Conservation (phyloP, 2,329 filamentous ascomycete genomes). For the Ascochyta lentis region DNA sequence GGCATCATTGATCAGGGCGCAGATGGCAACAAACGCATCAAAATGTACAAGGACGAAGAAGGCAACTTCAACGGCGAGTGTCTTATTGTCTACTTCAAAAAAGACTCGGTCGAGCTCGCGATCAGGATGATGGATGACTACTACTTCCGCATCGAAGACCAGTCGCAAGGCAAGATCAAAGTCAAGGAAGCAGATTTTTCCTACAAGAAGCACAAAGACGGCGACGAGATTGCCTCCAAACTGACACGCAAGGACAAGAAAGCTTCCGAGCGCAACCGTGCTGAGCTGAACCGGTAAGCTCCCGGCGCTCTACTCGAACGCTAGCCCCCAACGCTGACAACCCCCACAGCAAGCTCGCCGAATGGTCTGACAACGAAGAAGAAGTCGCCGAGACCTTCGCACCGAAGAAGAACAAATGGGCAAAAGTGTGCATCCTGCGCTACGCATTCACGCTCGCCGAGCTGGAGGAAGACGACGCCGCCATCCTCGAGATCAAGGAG, state of each 20-base stretch:
- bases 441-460: constrained; percentile 92
- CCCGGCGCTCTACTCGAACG: too few species aligned
- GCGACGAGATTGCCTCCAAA: constrained; percentile 53
- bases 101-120: constrained; percentile 87
- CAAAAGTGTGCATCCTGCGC: constrained; percentile 85
- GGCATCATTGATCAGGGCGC: constrained; percentile 96
- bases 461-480: constrained; percentile 82
- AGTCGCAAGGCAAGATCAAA: constrained; percentile 64
- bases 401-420: constrained; percentile 66
- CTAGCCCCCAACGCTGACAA: constrained; percentile 10
- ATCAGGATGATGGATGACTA: constrained; percentile 82
- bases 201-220: constrained; percentile 87
- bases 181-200: constrained; percentile 87
- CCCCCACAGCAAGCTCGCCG: constrained; percentile 75
- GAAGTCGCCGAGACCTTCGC: constrained; percentile 48
- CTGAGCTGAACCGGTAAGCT: constrained; percentile 76
- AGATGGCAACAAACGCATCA: constrained; percentile 84
- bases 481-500: constrained; percentile 89
- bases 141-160: constrained; percentile 72
- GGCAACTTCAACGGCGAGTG: constrained; percentile 94
- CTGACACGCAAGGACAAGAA: constrained; percentile 73
- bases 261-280: constrained; percentile 89
- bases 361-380: constrained; percentile 89
- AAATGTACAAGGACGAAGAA: constrained; percentile 83
- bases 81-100: constrained; percentile 91